A percentile compares a stretch with the other conserved stretches of the same genome.
These are phyloP conservation scores for Saccharomycopsis javanensis DNA, from an alignment of 805 yeast species.

Conservation along the genomic window DNA sequence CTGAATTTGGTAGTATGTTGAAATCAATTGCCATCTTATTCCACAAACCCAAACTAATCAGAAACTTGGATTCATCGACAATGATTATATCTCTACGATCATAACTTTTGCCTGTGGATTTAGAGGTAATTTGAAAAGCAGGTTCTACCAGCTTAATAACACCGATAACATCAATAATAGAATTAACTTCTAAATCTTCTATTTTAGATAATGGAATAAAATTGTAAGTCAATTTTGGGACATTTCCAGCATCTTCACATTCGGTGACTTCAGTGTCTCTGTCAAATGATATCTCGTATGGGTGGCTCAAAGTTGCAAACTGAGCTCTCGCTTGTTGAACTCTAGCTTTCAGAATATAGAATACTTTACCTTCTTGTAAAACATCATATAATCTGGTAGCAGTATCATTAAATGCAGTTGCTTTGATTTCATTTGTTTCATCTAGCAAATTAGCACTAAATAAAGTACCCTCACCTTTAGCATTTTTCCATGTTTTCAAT, in stretches of 20 bases:
- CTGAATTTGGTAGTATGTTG: constrained; percentile 60
- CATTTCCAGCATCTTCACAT: constrained; percentile 45
- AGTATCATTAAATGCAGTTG: constrained; percentile 84
- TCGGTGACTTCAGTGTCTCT: constrained; percentile 69
- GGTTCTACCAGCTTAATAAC: constrained; percentile 71
- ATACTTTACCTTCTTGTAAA: constrained; percentile 82
- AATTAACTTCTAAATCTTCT: constrained; percentile 57
- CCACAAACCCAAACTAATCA: constrained; percentile 82
- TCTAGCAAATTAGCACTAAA: constrained; percentile 84
- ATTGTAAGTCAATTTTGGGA: constrained; percentile 72
- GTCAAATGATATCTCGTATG: constrained; percentile 78
- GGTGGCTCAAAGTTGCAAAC: constrained; percentile 75
- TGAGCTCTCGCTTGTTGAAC: constrained; percentile 78
- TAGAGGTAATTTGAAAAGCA: constrained; percentile 69
- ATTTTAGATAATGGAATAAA: constrained; percentile 63
- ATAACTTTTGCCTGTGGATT: constrained; percentile 80
- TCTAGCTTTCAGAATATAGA: constrained; percentile 71
- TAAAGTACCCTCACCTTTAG: constrained; percentile 80
- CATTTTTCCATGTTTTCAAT: constrained; percentile 78
- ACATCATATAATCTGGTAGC: constrained; percentile 71
- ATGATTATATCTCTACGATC: constrained; percentile 83
- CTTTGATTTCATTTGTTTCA: constrained; percentile 92
- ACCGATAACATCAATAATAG: constrained; percentile 80
- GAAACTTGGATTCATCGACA: constrained; percentile 75
- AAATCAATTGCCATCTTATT: constrained; percentile 79